Evolutionary conservation across 75 land plant species (phyloP).

Genomic region (Azolla pinnata): DNA sequence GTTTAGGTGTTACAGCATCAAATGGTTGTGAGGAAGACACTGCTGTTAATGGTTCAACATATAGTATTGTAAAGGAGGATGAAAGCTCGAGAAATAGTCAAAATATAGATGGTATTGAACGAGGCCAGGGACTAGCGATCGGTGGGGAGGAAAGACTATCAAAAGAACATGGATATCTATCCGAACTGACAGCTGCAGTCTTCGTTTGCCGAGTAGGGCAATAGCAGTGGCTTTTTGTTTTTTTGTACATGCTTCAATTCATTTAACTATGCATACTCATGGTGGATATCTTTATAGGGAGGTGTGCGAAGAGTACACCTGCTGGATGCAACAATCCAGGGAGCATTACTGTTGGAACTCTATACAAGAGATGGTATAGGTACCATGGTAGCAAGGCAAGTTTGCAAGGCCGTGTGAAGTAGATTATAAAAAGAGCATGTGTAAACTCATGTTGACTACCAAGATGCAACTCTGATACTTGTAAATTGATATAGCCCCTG

Average conservation of each 20-base stretch:
- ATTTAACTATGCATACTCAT: neutral
- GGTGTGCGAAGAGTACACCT: conserved; percentile 96
- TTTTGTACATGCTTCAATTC: neutral
- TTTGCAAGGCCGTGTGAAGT: neutral
- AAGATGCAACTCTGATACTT: no score
- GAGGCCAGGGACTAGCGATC: conserved; percentile 78
- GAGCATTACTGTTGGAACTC: conserved; percentile 75
- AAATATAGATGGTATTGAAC: neutral
- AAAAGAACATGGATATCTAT: conserved; percentile 60
- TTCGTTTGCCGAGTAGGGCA: conserved; percentile 83
- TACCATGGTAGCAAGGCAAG: conserved; percentile 93
- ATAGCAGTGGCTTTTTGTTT: neutral
- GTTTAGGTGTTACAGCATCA: conserved; percentile 16
- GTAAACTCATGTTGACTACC: no score
- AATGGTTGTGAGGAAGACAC: neutral
- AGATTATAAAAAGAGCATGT: no score
- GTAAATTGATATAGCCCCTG: neutral
- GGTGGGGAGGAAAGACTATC: conserved; percentile 78
- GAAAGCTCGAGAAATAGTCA: no score
- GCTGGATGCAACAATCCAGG: conserved; percentile 71
- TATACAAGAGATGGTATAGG: conserved; percentile 98
- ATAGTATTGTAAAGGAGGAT: neutral
- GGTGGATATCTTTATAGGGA: conserved; percentile 32
- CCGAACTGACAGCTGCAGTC: conserved; percentile 92
- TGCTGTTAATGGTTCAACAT: conserved; percentile 12